Percentiles rank a stretch among this genome's conserved stretches.
phyloP scores from a whole-genome alignment of 257 asterid species.

The Nicotiana undulata region DNA sequence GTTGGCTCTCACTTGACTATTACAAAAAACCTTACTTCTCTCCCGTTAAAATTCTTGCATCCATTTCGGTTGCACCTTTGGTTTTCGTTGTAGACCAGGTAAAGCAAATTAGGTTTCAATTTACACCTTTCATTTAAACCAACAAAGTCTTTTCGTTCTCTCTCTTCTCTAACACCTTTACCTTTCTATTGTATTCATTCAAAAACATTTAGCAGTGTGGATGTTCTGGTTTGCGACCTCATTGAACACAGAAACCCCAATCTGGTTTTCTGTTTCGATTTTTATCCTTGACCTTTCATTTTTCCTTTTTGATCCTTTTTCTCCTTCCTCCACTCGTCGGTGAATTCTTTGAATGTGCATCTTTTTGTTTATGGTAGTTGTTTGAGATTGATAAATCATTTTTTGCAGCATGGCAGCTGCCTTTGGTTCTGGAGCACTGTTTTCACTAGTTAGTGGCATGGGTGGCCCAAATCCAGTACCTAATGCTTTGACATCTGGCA shows the following conservation, averaged over 20 bases:
- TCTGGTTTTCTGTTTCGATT: background rate
- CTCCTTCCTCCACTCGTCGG: background rate
- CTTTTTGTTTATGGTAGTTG: background rate
- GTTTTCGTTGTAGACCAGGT: background rate
- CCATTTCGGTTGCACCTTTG: background rate
- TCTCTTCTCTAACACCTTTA: background rate
- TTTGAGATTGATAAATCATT: constrained; percentile 3
- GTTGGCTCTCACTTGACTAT: background rate
- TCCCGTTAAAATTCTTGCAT: background rate
- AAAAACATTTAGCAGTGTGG: background rate
- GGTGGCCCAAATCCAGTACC: constrained; percentile 71
- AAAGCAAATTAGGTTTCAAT: background rate
- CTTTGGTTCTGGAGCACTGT: constrained; percentile 89
- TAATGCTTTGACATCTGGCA: constrained; percentile 68
- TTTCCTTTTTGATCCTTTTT: background rate
- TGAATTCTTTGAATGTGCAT: background rate
- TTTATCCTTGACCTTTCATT: background rate
- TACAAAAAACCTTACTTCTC: background rate
- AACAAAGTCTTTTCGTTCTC: background rate
- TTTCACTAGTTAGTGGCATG: constrained; percentile 75
- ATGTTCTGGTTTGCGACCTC: background rate
- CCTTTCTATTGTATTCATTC: background rate
- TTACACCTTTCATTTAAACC: background rate
- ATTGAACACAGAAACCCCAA: background rate
- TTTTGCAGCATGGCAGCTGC: constrained; percentile 86